Percentiles rank a stretch among this genome's conserved stretches.
Evolutionary conservation across 2,329 filamentous ascomycete genomes (phyloP).

Genomic region (Huntiella decipiens): DNA sequence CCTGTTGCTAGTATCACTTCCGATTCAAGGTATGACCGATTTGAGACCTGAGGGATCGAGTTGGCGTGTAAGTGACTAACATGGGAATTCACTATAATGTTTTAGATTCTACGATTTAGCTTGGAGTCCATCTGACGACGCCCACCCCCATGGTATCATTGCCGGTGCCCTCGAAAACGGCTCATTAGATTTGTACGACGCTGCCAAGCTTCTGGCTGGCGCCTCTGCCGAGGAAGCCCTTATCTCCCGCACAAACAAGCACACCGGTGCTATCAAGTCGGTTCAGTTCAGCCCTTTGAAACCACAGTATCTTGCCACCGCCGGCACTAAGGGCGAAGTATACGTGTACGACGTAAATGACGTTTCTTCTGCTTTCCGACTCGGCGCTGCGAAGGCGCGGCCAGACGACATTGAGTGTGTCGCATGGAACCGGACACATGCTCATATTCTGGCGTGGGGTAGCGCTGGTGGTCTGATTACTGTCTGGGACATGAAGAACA

Average conservation of each 20-base stretch:
- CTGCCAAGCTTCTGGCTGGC: conserved; percentile 43
- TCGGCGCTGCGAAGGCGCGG: conserved; percentile 73
- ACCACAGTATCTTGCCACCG: conserved; percentile 78
- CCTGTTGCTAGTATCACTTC: conserved; percentile 68
- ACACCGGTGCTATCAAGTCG: conserved; percentile 81
- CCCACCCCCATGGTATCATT: conserved; percentile 71
- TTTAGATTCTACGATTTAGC: conserved; percentile 92
- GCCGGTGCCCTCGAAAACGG: conserved; percentile 92
- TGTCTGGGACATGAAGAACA: conserved; percentile 95
- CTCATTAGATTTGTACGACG: conserved; percentile 84
- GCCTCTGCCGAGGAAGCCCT: conserved; percentile 42
- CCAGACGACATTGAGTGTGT: conserved; percentile 91
- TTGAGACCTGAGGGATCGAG: neutral
- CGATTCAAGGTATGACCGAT: conserved; percentile 58
- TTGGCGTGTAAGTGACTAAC: neutral
- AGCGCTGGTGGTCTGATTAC: conserved; percentile 89
- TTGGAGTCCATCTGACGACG: conserved; percentile 68
- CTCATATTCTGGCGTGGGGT: conserved; percentile 88
- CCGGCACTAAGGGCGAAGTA: conserved; percentile 85
- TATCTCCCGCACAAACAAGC: conserved; percentile 73
- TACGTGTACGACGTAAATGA: conserved; percentile 93
- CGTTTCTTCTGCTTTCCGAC: conserved; percentile 65
- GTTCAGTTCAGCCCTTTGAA: conserved; percentile 92
- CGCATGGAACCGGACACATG: conserved; percentile 96
- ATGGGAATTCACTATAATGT: neutral